These are phyloP conservation scores for Pleurotus ostreatus DNA, from an alignment of 768 basidiomycete species.

Conservation along the genomic window DNA sequence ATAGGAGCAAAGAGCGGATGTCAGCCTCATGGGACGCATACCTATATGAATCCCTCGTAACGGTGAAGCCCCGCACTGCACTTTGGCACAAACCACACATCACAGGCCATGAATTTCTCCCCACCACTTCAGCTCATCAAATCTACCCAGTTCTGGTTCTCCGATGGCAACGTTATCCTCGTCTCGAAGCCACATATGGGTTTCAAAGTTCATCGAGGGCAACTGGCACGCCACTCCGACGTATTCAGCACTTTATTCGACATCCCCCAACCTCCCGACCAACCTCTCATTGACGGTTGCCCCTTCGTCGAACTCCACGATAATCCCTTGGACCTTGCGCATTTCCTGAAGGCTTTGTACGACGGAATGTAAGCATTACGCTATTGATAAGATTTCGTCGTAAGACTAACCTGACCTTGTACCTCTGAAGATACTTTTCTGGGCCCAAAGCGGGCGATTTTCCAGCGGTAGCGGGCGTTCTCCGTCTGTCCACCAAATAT, in stretches of 20 bases:
- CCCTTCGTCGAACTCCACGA: conserved; percentile 61
- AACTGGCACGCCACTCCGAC: conserved; percentile 72
- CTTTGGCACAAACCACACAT: too few species aligned
- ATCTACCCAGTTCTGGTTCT: conserved; percentile 65
- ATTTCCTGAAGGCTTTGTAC: conserved; percentile 66
- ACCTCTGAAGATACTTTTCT: conserved; percentile 50
- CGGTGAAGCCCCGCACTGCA: too few species aligned
- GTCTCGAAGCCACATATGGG: conserved; percentile 45
- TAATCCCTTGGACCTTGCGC: conserved; percentile 59
- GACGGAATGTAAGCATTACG: conserved; percentile 65
- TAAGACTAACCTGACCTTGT: background rate
- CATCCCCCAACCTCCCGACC: conserved; percentile 52
- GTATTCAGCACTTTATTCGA: conserved; percentile 68
- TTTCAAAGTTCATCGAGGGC: conserved; percentile 75
- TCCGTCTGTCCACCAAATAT: conserved; percentile 75
- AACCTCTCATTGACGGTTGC: conserved; percentile 54
- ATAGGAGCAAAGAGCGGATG: too few species aligned
- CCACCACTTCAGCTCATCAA: background rate
- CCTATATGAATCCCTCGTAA: too few species aligned
- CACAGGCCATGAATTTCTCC: too few species aligned
- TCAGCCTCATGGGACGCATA: too few species aligned
- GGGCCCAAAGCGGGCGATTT: conserved; percentile 51
- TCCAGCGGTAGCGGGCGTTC: conserved; percentile 53
- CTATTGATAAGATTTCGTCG: too few species aligned
- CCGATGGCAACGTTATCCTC: conserved; percentile 67